Base-by-base conservation (phyloP, 139 green algal species). In the Coelastrella sp. region DNA sequence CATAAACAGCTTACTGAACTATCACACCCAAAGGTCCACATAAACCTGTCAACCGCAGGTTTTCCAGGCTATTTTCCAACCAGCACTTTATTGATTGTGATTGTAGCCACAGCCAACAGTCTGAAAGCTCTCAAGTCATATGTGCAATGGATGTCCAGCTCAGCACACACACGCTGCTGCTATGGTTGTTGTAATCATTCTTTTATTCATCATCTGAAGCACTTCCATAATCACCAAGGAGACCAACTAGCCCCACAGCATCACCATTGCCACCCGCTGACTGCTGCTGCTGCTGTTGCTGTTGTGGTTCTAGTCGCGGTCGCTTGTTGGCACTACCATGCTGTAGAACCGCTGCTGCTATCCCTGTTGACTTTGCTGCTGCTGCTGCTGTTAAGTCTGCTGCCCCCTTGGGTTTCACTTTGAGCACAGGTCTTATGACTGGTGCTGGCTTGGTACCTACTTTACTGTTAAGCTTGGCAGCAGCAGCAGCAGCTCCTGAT, bases 381-480 rank as follows among this genome's bases (percentile, higher is more conserved):
- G 57, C 57, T 66, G 13, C 27, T 69, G 62, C 13, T 69, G 62
- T 19, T 40, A 17, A 5, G 1, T 21, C 41, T 59, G 15, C 62
- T 64, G 38, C 38, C 0, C 32, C 27, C 48, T 84, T 88, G 2
- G 83, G 62, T 7, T 83, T 88, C 19, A 73, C 73, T 41, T 79
- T 79, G 0, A 84, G 15, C 2, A 88, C 23, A 8, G 83, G 34
- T 11, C 50, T 69, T 1, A 84, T 9, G 15, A 79, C 38, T 60
- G 83, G 69, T 34, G 81, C 59, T 32, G 32, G 2, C 59, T 80
- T 59, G 21, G n/a, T 48, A 27, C 72, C 11, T 25, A n/a, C 0
- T 38, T 43, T 82, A 40, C 66, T 67, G 21, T 19, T 11, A 1
- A 23, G 25, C 11, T 41, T 63, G 8, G 50, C 27, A 7, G 45